Evolutionary conservation across 176 grass and related monocot genomes (phyloP).

Genomic region (Olyra latifolia): DNA sequence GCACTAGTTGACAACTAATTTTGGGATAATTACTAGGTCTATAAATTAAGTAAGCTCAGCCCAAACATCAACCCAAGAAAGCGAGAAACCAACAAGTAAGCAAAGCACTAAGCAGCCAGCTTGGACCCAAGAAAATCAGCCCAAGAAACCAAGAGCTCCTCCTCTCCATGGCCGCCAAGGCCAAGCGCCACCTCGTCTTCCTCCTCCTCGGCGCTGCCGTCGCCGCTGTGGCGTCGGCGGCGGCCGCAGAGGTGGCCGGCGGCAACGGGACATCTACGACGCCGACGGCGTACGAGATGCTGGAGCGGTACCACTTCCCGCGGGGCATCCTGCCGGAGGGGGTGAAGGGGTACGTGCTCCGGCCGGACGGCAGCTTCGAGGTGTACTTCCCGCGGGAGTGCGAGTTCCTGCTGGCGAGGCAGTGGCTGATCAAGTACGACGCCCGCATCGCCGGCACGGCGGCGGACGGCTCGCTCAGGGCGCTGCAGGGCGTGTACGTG

Average conservation of each 20-base stretch:
- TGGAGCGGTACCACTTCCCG: constrained; percentile 57
- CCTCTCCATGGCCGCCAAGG: not conserved
- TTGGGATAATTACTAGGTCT: not conserved
- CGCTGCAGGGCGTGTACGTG: constrained; percentile 45
- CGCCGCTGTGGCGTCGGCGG: not conserved
- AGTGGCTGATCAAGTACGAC: constrained; percentile 42
- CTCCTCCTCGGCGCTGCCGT: constrained; percentile 9
- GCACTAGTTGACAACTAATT: not conserved
- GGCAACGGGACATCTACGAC: not conserved
- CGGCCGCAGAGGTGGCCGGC: not conserved
- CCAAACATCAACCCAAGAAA: not conserved
- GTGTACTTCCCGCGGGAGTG: constrained; percentile 48
- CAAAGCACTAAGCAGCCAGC: constrained; percentile 16
- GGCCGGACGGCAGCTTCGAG: constrained; percentile 47
- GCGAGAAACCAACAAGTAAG: not conserved
- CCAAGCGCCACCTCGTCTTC: not conserved
- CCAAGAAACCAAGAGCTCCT: constrained; percentile 7
- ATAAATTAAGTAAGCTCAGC: not conserved
- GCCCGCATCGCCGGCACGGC: constrained; percentile 39
- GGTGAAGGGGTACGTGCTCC: constrained; percentile 36
- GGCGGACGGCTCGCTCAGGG: not conserved
- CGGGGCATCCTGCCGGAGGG: constrained; percentile 59
- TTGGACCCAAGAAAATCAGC: not conserved
- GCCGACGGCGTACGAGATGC: constrained; percentile 58
- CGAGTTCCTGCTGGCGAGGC: constrained; percentile 36